These are phyloP conservation scores for Fragosphaeria purpurea DNA, from an alignment of 2,329 filamentous ascomycete genomes.

Conservation along the genomic window DNA sequence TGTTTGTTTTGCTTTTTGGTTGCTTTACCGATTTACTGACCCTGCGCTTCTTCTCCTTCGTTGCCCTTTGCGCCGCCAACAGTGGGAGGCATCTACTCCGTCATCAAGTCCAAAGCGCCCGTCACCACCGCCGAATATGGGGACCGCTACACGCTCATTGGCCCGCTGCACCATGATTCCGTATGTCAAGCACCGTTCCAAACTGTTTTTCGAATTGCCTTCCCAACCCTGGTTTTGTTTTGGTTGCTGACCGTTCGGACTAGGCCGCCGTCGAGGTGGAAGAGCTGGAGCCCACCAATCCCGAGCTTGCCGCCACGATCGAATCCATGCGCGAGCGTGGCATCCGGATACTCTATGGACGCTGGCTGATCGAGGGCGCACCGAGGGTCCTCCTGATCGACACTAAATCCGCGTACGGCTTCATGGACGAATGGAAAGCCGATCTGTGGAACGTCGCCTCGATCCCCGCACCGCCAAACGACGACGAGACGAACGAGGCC, in stretches of 20 bases:
- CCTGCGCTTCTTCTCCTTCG: not conserved
- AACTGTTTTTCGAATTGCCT: no score
- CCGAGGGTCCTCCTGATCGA: constrained; percentile 90
- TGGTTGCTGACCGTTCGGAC: not conserved
- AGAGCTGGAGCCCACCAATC: constrained; percentile 74
- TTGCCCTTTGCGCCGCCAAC: not conserved
- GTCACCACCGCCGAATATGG: constrained; percentile 98
- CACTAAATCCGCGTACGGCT: constrained; percentile 84
- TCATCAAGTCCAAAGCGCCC: constrained; percentile 96
- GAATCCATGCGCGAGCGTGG: constrained; percentile 88
- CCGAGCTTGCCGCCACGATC: constrained; percentile 72
- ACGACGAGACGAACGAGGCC: constrained; percentile 93
- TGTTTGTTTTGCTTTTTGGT: no score
- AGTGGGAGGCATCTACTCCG: constrained; percentile 98
- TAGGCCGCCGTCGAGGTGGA: constrained; percentile 97
- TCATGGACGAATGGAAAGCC: constrained; percentile 91
- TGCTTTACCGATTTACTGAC: not conserved
- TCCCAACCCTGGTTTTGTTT: not conserved
- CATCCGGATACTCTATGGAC: constrained; percentile 80
- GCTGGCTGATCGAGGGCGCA: constrained; percentile 96
- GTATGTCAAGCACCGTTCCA: constrained; percentile 32
- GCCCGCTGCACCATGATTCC: constrained; percentile 83
- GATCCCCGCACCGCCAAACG: constrained; percentile 84
- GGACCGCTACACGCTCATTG: constrained; percentile 89
- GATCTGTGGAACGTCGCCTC: constrained; percentile 89